phyloP scores from a whole-genome alignment of 2,329 filamentous ascomycete genomes.

The Talaromyces sp. region DNA sequence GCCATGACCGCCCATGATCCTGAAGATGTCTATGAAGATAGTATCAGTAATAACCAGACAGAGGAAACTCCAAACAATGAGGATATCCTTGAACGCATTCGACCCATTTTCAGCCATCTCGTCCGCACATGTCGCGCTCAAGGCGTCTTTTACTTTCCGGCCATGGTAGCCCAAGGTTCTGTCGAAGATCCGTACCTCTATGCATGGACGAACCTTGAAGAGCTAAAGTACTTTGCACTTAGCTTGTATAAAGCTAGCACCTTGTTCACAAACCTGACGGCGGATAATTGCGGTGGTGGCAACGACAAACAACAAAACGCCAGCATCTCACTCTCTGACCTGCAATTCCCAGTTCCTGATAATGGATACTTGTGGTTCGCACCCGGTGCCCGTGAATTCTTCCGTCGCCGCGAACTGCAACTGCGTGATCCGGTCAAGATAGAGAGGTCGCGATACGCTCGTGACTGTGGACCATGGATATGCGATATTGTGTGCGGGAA shows the following conservation, averaged over 20 bases:
- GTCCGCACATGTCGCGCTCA: conserved; percentile 22
- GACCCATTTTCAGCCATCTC: conserved; percentile 17
- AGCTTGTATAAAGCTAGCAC: conserved; percentile 20
- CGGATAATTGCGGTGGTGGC: neutral
- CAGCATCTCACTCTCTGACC: conserved; percentile 12
- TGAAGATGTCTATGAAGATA: neutral
- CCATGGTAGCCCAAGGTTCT: conserved; percentile 18
- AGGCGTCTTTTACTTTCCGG: conserved; percentile 26
- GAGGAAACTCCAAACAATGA: conserved; percentile 5
- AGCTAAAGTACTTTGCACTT: conserved; percentile 24
- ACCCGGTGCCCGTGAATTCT: conserved; percentile 7
- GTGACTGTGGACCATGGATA: conserved; percentile 9
- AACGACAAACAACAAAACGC: neutral
- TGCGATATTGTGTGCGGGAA: conserved; percentile 4
- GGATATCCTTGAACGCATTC: conserved; percentile 9
- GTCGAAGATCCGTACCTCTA: conserved; percentile 13
- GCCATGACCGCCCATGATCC: conserved; percentile 11
- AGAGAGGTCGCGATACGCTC: neutral
- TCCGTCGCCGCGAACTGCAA: conserved; percentile 11
- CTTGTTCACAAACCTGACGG: conserved; percentile 6
- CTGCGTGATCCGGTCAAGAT: conserved; percentile 3
- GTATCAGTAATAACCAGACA: neutral
- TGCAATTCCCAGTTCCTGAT: conserved; percentile 16
- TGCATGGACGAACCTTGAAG: conserved; percentile 22
- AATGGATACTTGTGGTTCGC: conserved; percentile 11